Evolutionary conservation across 352 stramenopile genomes (phyloP).

Genomic region (Phytophthora agathidicida): DNA sequence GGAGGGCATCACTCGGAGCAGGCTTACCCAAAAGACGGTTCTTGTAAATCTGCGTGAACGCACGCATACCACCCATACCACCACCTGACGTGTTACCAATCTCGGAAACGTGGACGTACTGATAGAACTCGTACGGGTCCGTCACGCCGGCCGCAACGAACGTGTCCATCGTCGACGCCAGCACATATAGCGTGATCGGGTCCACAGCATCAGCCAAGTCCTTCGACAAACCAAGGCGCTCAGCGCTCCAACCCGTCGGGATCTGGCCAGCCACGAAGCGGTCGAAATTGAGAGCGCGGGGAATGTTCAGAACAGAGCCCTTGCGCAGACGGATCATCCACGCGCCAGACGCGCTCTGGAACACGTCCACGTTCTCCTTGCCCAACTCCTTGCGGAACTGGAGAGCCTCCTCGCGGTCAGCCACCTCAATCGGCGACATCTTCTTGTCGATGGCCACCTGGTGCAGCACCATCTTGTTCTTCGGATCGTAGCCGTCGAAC

Average conservation of each 20-base stretch:
- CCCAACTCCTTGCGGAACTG: slow-evolving; percentile 82
- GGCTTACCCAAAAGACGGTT: slow-evolving; percentile 71
- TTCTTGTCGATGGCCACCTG: slow-evolving; percentile 90
- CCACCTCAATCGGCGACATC: slow-evolving; percentile 88
- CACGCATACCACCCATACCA: slow-evolving; percentile 83
- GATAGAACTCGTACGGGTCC: slow-evolving; percentile 92
- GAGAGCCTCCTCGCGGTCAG: slow-evolving; percentile 81
- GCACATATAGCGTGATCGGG: slow-evolving; percentile 76
- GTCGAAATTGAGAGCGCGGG: slow-evolving; percentile 79
- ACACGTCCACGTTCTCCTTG: slow-evolving; percentile 86
- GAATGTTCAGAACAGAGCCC: slow-evolving; percentile 84
- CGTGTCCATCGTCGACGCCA: slow-evolving; percentile 82
- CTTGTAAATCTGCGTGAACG: slow-evolving; percentile 81
- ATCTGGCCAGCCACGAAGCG: slow-evolving; percentile 90
- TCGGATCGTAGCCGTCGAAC: slow-evolving; percentile 89
- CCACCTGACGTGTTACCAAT: slow-evolving; percentile 87
- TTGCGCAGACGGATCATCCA: slow-evolving; percentile 89
- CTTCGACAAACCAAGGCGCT: slow-evolving; percentile 81
- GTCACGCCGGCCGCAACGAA: slow-evolving; percentile 83
- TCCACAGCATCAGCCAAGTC: slow-evolving; percentile 84
- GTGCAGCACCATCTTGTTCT: slow-evolving; percentile 88
- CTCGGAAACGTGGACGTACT: slow-evolving; percentile 91
- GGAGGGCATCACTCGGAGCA: slow-evolving; percentile 77
- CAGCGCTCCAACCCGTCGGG: slow-evolving; percentile 86
- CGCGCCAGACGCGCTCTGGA: slow-evolving; percentile 61